Conservation (phyloP, 2,329 filamentous ascomycete species). For the Diaporthe vaccinii region DNA sequence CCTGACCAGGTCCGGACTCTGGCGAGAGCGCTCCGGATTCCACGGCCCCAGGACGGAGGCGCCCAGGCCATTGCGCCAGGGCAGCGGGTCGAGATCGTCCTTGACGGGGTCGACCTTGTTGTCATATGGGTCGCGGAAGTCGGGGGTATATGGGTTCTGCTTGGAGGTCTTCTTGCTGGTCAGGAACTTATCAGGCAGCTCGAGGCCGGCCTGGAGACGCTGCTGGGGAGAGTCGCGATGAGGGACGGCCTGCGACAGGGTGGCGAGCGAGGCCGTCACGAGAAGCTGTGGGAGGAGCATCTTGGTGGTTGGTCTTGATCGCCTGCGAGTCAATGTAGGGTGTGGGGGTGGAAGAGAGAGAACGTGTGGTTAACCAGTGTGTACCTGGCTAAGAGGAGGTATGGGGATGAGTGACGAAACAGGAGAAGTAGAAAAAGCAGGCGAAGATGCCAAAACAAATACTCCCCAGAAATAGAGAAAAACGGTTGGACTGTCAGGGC, state of each 20-base stretch:
- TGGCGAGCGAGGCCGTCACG: constrained; percentile 43
- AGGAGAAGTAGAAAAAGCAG: neutral
- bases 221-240: constrained; percentile 67
- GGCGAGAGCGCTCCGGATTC: constrained; percentile 75
- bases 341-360: neutral
- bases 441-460: constrained; percentile 15
- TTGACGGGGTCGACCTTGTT: constrained; percentile 72
- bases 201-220: constrained; percentile 64
- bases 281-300: constrained; percentile 39
- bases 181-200: constrained; percentile 58
- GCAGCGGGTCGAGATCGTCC: constrained; percentile 73
- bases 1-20: constrained; percentile 79
- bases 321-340: constrained; percentile 20
- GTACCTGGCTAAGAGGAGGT: neutral
- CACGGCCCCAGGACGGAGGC: constrained; percentile 77
- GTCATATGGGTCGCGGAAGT: constrained; percentile 72
- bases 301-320: constrained; percentile 20
- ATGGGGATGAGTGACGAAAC: neutral
- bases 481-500: neutral
- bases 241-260: constrained; percentile 46
- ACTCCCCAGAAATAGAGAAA: neutral
- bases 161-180: constrained; percentile 48
- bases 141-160: constrained; percentile 70
- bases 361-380: neutral
- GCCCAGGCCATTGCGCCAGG: constrained; percentile 74